Evolutionary conservation across 495 filamentous ascomycete species (phyloP).

Genomic region (Aspergillus sparsus): DNA sequence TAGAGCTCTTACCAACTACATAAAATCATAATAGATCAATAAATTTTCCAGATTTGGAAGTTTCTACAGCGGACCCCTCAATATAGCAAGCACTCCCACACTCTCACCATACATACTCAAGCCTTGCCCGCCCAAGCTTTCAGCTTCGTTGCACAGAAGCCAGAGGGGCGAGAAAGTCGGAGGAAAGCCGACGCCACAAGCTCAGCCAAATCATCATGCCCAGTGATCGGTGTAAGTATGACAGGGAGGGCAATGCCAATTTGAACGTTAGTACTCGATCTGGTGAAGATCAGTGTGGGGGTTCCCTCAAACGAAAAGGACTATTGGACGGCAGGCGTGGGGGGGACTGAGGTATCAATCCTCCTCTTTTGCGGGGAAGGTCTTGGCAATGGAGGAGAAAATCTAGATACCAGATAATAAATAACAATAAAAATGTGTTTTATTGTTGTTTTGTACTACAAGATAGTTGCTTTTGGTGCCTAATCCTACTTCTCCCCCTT

Average conservation of each 20-base stretch:
- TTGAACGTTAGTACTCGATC: not conserved
- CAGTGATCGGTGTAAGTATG: conserved; percentile 6
- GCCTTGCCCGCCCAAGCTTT: not conserved
- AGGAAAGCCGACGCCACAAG: conserved; percentile 5
- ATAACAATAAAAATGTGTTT: too few relatives aligned
- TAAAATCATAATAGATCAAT: too few relatives aligned
- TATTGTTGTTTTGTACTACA: too few relatives aligned
- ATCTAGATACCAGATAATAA: not conserved
- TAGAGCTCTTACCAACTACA: too few relatives aligned
- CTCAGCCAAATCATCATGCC: not conserved
- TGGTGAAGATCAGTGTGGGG: not conserved
- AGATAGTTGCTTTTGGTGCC: too few relatives aligned
- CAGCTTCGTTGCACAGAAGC: not conserved
- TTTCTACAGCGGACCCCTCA: too few relatives aligned
- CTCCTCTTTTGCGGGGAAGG: conserved; percentile 11
- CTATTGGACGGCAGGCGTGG: not conserved
- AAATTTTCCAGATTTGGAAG: too few relatives aligned
- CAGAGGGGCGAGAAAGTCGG: conserved; percentile 2
- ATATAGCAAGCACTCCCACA: too few relatives aligned
- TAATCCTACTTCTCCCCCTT: too few relatives aligned
- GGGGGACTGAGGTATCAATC: not conserved
- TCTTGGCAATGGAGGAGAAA: not conserved
- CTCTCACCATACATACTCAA: not conserved
- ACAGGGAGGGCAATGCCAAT: not conserved
- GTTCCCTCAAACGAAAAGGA: not conserved